Evolutionary conservation across 2,329 filamentous ascomycete genomes (phyloP).

Genomic region (Colletotrichum sojae): DNA sequence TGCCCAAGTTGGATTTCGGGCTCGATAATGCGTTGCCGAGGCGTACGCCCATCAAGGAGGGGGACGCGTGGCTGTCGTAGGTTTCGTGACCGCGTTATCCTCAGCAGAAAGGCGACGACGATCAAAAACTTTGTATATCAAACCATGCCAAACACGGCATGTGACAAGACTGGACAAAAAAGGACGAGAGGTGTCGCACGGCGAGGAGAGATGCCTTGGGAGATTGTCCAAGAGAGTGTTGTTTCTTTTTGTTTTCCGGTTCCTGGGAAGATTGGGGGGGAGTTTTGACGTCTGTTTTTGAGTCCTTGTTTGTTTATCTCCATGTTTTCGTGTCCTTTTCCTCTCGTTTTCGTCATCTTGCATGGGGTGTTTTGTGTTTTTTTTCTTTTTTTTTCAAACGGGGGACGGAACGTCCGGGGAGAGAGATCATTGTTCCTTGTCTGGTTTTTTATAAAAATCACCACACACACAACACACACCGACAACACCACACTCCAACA

Average conservation of each 20-base stretch:
- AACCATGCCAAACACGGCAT: no score
- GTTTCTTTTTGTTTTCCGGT: no score
- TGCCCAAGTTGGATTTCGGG: conserved; percentile 68
- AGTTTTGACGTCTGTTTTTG: background rate
- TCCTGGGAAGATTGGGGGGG: background rate
- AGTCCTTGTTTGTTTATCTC: background rate
- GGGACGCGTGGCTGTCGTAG: conserved; percentile 43
- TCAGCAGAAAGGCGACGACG: no score
- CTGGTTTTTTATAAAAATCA: background rate
- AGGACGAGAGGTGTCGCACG: no score
- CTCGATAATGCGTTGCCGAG: conserved; percentile 45
- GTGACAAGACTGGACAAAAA: no score
- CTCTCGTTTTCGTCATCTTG: background rate
- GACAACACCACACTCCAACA: background rate
- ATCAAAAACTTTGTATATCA: no score
- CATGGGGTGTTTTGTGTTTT: background rate
- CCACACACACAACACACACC: background rate
- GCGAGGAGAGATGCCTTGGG: no score
- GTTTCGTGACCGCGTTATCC: background rate
- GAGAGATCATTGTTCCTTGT: background rate
- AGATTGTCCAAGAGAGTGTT: no score
- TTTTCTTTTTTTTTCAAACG: no score
- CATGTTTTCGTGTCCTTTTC: background rate
- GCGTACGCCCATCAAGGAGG: conserved; percentile 46
- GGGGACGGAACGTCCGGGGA: background rate